A percentile compares a stretch with the other conserved stretches of the same genome.
Conservation (phyloP, 1,139 yeast genomes). For the Torulaspora globosa region DNA sequence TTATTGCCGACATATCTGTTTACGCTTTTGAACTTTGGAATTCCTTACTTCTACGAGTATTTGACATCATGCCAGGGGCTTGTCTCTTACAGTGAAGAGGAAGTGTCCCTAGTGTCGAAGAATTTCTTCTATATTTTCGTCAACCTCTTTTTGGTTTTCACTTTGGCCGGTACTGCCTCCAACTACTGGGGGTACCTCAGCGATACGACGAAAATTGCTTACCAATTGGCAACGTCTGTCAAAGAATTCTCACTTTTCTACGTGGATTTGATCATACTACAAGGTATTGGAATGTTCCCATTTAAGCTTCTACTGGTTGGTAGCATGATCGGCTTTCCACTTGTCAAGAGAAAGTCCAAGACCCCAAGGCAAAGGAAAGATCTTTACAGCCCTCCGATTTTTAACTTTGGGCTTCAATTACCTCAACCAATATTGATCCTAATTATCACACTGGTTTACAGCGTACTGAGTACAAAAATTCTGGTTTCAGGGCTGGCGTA, state of each 20-base stretch:
- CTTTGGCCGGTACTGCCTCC: slow-evolving; percentile 75
- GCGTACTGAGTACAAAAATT: slow-evolving; percentile 73
- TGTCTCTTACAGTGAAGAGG: slow-evolving; percentile 71
- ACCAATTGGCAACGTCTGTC: slow-evolving; percentile 65
- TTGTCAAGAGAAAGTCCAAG: slow-evolving; percentile 52
- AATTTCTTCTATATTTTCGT: slow-evolving; percentile 77
- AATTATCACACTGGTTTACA: slow-evolving; percentile 70
- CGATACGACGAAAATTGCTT: slow-evolving; percentile 71
- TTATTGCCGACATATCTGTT: slow-evolving; percentile 71
- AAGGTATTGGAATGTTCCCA: slow-evolving; percentile 77
- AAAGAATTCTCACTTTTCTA: slow-evolving; percentile 67
- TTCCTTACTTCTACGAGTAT: slow-evolving; percentile 68
- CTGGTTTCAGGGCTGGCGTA: slow-evolving; percentile 68
- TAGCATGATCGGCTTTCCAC: slow-evolving; percentile 58
- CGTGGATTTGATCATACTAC: slow-evolving; percentile 67
- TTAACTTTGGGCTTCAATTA: slow-evolving; percentile 74
- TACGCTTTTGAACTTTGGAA: slow-evolving; percentile 59
- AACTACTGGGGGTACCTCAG: slow-evolving; percentile 72
- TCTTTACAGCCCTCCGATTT: slow-evolving; percentile 69
- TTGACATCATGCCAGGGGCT: slow-evolving; percentile 67
- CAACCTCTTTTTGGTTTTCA: slow-evolving; percentile 70
- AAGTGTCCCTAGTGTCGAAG: slow-evolving; percentile 66
- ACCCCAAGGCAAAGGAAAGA: slow-evolving; percentile 69
- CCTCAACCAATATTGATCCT: slow-evolving; percentile 78
- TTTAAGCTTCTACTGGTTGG: slow-evolving; percentile 64